These are phyloP conservation scores for Acephala macrosclerotiorum DNA, from an alignment of 2,329 filamentous ascomycete genomes.

Conservation along the genomic window DNA sequence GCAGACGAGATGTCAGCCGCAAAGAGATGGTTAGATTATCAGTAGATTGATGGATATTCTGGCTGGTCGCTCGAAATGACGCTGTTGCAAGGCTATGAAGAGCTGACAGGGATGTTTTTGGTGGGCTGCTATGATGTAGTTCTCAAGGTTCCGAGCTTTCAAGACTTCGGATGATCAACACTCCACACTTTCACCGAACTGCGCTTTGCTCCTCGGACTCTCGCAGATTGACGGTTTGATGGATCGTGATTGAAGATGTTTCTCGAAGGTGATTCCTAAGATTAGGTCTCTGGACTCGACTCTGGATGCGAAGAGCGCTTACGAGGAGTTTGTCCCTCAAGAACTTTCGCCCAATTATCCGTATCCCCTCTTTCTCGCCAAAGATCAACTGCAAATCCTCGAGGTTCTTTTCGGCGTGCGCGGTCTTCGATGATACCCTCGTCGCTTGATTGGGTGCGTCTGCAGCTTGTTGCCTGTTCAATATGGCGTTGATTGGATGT, in stretches of 20 bases:
- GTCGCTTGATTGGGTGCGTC: constrained; percentile 10
- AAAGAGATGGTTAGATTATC: not conserved
- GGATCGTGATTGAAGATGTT: not conserved
- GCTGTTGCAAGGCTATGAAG: constrained; percentile 12
- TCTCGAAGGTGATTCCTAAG: not conserved
- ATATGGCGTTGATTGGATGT: constrained; percentile 28
- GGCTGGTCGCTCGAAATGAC: not conserved
- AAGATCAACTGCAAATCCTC: constrained; percentile 7
- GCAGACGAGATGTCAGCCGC: constrained; percentile 3
- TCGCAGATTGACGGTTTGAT: not conserved
- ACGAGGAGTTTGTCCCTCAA: constrained; percentile 1
- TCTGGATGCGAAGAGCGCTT: constrained; percentile 9
- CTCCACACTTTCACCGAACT: constrained; percentile 4
- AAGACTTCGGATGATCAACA: constrained; percentile 5
- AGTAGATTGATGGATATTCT: not conserved
- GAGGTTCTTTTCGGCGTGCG: constrained; percentile 17
- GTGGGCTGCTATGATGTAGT: not conserved
- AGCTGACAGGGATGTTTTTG: constrained; percentile 6
- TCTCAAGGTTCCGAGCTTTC: not conserved
- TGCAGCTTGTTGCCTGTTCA: constrained; percentile 1
- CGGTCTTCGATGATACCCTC: constrained; percentile 13
- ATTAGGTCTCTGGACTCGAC: not conserved
- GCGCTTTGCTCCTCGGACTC: not conserved
- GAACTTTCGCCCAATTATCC: constrained; percentile 13
- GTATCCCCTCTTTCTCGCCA: constrained; percentile 14